These are phyloP conservation scores for Melampsora occidentalis DNA, from an alignment of 1,284 basidiomycete species.

Conservation along the genomic window DNA sequence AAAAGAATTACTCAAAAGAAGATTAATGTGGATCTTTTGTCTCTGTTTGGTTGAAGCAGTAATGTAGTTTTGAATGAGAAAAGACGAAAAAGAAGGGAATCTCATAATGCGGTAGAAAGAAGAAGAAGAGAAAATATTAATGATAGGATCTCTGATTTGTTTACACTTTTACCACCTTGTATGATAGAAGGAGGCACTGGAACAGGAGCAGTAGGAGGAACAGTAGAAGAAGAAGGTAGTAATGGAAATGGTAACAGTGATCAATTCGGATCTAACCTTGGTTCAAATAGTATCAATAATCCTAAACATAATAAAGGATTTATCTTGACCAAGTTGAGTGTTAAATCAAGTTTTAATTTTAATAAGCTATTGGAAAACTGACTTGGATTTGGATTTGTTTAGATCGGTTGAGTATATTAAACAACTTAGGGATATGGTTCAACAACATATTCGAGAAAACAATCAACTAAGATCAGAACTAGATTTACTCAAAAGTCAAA, in stretches of 20 bases:
- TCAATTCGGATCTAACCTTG: constrained; percentile 46
- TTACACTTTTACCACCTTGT: constrained; percentile 74
- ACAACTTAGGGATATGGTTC: constrained; percentile 51
- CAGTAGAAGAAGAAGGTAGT: constrained; percentile 48
- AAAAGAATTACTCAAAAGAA: too few relatives aligned
- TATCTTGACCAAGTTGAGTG: constrained; percentile 45
- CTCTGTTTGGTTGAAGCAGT: background rate
- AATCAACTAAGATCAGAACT: constrained; percentile 49
- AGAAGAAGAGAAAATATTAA: constrained; percentile 85
- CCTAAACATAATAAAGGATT: constrained; percentile 53
- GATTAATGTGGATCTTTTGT: background rate
- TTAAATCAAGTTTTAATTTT: background rate
- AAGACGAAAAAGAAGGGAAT: constrained; percentile 71
- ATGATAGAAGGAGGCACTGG: constrained; percentile 52
- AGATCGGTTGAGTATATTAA: constrained; percentile 53
- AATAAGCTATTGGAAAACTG: background rate
- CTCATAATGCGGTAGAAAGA: constrained; percentile 86
- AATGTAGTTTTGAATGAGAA: constrained; percentile 66
- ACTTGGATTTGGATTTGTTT: background rate
- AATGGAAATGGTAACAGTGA: constrained; percentile 48
- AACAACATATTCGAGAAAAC: constrained; percentile 50
- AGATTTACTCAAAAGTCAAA: background rate
- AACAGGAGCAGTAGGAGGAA: constrained; percentile 49
- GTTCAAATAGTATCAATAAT: constrained; percentile 34
- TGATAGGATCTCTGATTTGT: constrained; percentile 84